phyloP scores from a whole-genome alignment of 768 basidiomycete genomes.

The Russula brevipes region DNA sequence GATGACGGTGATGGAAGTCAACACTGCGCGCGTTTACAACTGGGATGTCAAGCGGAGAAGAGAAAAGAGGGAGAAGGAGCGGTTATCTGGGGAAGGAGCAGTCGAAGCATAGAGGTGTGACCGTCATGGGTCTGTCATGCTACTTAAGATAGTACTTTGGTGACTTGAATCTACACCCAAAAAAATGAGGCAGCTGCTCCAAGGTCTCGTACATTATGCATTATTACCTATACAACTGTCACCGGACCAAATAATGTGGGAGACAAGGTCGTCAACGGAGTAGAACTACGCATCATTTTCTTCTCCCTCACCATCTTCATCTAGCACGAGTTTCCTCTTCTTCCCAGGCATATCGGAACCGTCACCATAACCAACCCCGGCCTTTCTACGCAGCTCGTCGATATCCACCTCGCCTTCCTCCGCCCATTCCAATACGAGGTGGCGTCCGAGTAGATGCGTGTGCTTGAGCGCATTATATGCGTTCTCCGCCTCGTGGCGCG shows the following conservation, averaged over 20 bases:
- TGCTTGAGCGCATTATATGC: conserved; percentile 84
- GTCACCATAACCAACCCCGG: conserved; percentile 68
- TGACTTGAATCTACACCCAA: background rate
- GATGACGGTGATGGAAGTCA: conserved; percentile 92
- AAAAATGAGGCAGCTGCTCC: background rate
- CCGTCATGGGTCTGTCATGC: background rate
- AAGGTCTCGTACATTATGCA: background rate
- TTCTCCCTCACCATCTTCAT: conserved; percentile 35
- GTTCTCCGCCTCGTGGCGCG: conserved; percentile 83
- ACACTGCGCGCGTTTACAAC: conserved; percentile 93
- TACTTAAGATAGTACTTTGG: background rate
- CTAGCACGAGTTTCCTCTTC: conserved; percentile 66
- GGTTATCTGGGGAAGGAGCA: background rate
- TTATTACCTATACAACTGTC: background rate
- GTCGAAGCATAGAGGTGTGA: background rate
- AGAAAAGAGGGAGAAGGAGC: conserved; percentile 33
- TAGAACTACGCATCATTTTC: conserved; percentile 29
- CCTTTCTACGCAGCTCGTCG: conserved; percentile 70
- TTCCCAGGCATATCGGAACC: conserved; percentile 66
- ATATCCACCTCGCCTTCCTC: conserved; percentile 71
- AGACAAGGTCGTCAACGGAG: background rate
- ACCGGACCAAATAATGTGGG: background rate
- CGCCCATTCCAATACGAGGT: conserved; percentile 94
- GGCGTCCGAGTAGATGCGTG: conserved; percentile 92
- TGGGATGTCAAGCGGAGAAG: conserved; percentile 87